Evolutionary conservation across 352 stramenopile species (phyloP).

Genomic region (Phytophthora brassicae): DNA sequence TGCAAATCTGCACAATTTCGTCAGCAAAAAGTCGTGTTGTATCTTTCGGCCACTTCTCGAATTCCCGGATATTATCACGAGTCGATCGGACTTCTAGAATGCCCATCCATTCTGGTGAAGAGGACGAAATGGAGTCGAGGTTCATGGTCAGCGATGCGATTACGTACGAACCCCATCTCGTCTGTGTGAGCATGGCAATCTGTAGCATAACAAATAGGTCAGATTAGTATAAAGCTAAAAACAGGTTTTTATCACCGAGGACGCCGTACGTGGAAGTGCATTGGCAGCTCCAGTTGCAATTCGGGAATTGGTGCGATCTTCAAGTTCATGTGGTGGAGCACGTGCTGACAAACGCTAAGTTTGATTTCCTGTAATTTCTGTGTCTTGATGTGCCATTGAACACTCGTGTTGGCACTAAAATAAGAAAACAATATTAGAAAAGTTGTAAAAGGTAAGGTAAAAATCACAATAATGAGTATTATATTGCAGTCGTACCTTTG

Average conservation of each 20-base stretch:
- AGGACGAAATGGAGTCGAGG: conserved; percentile 10
- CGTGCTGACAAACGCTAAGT: conserved; percentile 43
- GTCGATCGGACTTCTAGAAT: conserved; percentile 60
- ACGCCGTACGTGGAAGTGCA: conserved; percentile 56
- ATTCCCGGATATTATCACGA: conserved; percentile 39
- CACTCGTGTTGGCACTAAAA: conserved; percentile 13
- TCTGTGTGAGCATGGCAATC: conserved; percentile 66
- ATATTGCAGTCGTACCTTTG: conserved; percentile 41
- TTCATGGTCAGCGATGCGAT: conserved; percentile 47
- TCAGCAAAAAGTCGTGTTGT: conserved; percentile 43
- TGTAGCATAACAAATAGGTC: conserved; percentile 18
- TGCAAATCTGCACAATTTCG: conserved; percentile 25
- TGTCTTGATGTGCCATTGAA: conserved; percentile 15
- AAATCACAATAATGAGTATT: background rate
- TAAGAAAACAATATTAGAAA: too few relatives aligned
- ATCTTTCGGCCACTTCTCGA: conserved; percentile 44
- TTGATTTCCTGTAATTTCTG: conserved; percentile 4
- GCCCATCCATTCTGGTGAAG: conserved; percentile 31
- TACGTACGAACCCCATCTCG: conserved; percentile 59
- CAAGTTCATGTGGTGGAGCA: conserved; percentile 30
- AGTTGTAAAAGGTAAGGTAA: too few relatives aligned
- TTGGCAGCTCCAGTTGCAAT: conserved; percentile 57
- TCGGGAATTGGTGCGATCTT: conserved; percentile 45
- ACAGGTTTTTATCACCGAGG: background rate
- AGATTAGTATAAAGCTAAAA: background rate